These are phyloP conservation scores for Plectosphaerella sp. DNA, from an alignment of 2,329 filamentous ascomycete genomes.

Conservation along the genomic window DNA sequence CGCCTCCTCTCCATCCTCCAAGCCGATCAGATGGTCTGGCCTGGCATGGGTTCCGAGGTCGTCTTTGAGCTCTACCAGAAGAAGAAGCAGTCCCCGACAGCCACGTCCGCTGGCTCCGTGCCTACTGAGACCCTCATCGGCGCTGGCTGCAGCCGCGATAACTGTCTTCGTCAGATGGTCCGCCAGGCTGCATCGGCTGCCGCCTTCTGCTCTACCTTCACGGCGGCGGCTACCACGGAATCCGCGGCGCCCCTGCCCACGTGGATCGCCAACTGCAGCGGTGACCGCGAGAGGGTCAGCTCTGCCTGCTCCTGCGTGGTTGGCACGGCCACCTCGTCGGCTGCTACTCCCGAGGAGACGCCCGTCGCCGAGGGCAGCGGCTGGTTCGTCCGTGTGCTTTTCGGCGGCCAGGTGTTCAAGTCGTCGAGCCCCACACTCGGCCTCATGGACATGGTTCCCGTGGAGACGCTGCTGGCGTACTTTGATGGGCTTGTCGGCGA, in stretches of 20 bases:
- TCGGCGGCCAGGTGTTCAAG: constrained; percentile 60
- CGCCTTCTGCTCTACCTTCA: constrained; percentile 19
- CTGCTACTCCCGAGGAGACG: constrained; percentile 3
- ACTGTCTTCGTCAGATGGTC: constrained; percentile 25
- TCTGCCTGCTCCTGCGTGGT: constrained; percentile 23
- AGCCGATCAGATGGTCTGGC: constrained; percentile 74
- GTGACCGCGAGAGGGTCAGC: constrained; percentile 13
- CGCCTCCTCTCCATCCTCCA: constrained; percentile 67
- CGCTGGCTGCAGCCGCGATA: constrained; percentile 19
- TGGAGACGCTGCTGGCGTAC: constrained; percentile 61
- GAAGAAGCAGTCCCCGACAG: constrained; percentile 14
- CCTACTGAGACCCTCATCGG: constrained; percentile 13
- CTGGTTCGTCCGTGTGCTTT: constrained; percentile 64
- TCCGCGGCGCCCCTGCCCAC: constrained; percentile 12
- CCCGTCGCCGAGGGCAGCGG: constrained; percentile 11
- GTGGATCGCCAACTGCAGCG: constrained; percentile 20
- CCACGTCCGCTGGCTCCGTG: constrained; percentile 4
- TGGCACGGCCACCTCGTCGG: constrained; percentile 6
- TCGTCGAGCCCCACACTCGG: constrained; percentile 69
- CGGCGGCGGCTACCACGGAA: constrained; percentile 7
- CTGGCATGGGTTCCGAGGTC: constrained; percentile 75
- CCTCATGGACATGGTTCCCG: constrained; percentile 64
- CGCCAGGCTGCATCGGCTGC: constrained; percentile 14
- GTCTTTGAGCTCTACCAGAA: constrained; percentile 68
- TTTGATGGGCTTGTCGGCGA: constrained; percentile 66